Evolutionary conservation across 1,284 basidiomycete genomes (phyloP), one percentile per base, ranked within the genome.

Genomic region (Trametes polyzona): DNA sequence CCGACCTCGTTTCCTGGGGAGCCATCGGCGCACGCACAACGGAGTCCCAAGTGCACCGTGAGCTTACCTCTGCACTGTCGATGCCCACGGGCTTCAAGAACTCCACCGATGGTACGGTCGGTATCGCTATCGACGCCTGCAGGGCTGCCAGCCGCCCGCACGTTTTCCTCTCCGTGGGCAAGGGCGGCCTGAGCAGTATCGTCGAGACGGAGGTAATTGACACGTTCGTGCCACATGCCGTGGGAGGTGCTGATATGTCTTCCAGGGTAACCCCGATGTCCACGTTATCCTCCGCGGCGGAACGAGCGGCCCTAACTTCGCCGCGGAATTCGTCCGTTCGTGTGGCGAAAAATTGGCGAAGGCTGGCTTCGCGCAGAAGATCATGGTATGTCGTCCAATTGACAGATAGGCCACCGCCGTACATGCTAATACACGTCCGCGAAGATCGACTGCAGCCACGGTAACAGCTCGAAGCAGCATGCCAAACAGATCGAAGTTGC

Each of bases 1-100:
- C 96, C 26, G 97, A 99, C 76, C 78, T 98, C 23, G 93, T 98
- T 49, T 88, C 92, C 2, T 99, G 96, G 96, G 96, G 96, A 52
- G 96, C 96, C 3, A 98, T 99, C 63, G 96, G 96, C 37, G 95
- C 95, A 14, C 84, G 95, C 27, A 97, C 95, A 5, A 98, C 96
- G 9, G 96, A 99, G 74, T 96, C 93, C 2, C 96, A 99, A 74
- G 90, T 98, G 5, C 96, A 99, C 73, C 87, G 96, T 47, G 90
- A 95, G 71, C 77, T 95, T 14, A 84, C 86, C 2, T 92, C 89
- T 17, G 95, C 90, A 1, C 78, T 96, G 11, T 93, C 91, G 24
- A 95, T 96, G 91, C 88, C 92, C 9, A 94, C 96, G 24, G 89
- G 88, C 19, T 90, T 90, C 79, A 90, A 89, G 72, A 90, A 90